Percentiles rank a stretch among this genome's conserved stretches.
phyloP scores from a whole-genome alignment of 768 basidiomycete genomes.

The Hericium erinaceus region DNA sequence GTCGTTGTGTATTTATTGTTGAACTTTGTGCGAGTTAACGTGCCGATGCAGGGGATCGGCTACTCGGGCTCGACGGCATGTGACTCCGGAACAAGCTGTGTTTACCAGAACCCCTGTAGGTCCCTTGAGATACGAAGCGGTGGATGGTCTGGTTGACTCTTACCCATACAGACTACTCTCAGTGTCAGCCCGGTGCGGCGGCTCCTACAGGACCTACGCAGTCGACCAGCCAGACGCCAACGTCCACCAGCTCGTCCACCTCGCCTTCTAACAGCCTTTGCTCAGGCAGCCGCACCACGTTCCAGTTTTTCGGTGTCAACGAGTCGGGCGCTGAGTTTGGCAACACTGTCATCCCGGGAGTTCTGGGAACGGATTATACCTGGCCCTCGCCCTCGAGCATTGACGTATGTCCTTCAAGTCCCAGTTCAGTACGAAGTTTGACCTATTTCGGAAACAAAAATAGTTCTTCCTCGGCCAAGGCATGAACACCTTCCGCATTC shows the following conservation, averaged over 20 bases:
- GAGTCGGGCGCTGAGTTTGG: conserved; percentile 58
- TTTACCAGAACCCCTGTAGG: conserved; percentile 34
- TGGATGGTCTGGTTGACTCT: not conserved
- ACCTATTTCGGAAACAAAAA: not conserved
- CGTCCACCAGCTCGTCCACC: conserved; percentile 18
- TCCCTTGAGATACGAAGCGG: not conserved
- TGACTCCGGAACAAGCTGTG: conserved; percentile 34
- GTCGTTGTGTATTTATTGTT: not conserved
- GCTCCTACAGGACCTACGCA: conserved; percentile 23
- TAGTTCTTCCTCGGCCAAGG: conserved; percentile 45
- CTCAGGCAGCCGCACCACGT: conserved; percentile 38
- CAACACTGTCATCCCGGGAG: conserved; percentile 36
- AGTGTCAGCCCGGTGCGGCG: conserved; percentile 32
- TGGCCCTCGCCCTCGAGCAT: conserved; percentile 35
- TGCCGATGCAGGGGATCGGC: conserved; percentile 21
- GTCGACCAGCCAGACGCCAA: conserved; percentile 19
- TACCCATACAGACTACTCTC: conserved; percentile 32
- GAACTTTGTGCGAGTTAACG: not conserved
- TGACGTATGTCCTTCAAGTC: conserved; percentile 22
- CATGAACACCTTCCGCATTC: conserved; percentile 55
- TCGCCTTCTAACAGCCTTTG: conserved; percentile 18
- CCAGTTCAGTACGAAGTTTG: not conserved
- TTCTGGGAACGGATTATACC: conserved; percentile 34
- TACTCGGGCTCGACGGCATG: conserved; percentile 38
- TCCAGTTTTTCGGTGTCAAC: conserved; percentile 57